phyloP scores from a whole-genome alignment of 306 rosid species.

The Cicer pinnatifidum region DNA sequence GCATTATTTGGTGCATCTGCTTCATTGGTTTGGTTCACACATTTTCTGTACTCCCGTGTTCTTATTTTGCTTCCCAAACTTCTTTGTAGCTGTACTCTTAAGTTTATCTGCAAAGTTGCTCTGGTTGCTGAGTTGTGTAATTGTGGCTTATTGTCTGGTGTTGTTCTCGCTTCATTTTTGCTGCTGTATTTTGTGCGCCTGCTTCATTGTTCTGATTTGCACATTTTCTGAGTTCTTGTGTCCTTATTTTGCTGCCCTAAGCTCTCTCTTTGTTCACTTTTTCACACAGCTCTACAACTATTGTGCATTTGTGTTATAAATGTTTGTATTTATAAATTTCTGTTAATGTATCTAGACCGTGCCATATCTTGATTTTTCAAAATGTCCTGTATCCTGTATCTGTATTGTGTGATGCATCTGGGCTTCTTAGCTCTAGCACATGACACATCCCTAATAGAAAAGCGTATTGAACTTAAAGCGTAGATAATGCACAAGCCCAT shows the following conservation, averaged over 20 bases:
- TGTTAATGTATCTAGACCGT: not conserved
- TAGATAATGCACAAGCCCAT: not conserved
- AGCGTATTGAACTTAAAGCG: not conserved
- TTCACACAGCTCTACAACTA: not conserved
- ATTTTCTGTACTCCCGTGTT: not conserved
- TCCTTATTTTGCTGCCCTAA: not conserved
- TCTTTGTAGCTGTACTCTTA: not conserved
- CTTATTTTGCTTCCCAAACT: not conserved
- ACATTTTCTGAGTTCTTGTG: not conserved
- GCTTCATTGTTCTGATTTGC: not conserved
- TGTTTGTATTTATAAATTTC: too few species aligned
- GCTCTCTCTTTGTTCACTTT: not conserved
- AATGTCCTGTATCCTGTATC: too few species aligned
- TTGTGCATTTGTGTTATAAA: not conserved
- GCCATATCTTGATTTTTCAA: too few species aligned
- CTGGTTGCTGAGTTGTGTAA: not conserved
- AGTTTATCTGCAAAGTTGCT: not conserved
- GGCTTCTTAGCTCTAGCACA: too few species aligned
- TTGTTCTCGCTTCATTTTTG: not conserved
- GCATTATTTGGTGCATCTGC: not conserved
- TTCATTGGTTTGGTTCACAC: not conserved
- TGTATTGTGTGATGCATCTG: too few species aligned
- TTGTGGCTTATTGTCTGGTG: not conserved
- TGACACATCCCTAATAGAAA: not conserved
- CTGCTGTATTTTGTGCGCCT: not conserved